These are phyloP conservation scores for Clonostachys chloroleuca DNA, from an alignment of 2,329 filamentous ascomycete genomes.

Conservation along the genomic window DNA sequence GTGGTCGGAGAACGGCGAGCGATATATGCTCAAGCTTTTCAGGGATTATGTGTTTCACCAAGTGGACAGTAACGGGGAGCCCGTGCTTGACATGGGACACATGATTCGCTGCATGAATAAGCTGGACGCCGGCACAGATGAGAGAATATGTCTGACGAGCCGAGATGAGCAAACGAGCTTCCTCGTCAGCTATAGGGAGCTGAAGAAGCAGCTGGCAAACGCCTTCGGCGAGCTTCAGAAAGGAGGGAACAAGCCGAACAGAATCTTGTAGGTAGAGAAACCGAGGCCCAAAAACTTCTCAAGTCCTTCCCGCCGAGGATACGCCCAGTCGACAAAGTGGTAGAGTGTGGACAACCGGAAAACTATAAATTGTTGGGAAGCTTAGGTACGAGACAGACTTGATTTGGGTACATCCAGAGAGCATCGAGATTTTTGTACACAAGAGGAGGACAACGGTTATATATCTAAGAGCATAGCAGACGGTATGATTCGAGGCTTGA, in stretches of 20 bases:
- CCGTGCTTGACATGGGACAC: constrained; percentile 82
- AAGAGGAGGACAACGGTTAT: too few species aligned
- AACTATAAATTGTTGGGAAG: too few species aligned
- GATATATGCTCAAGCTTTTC: constrained; percentile 91
- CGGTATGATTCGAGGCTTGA: too few species aligned
- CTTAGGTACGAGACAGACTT: too few species aligned
- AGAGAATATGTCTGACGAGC: constrained; percentile 80
- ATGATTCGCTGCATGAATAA: constrained; percentile 86
- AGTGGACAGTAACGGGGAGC: constrained; percentile 78
- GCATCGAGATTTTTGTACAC: too few species aligned
- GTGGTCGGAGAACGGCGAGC: constrained; percentile 91
- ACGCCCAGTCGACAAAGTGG: too few species aligned
- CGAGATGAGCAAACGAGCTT: constrained; percentile 88
- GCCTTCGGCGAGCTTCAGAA: constrained; percentile 57
- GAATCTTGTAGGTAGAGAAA: constrained; percentile 21
- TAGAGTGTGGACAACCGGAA: too few species aligned
- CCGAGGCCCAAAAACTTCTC: neutral
- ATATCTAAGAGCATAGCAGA: too few species aligned
- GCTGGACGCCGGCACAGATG: constrained; percentile 83
- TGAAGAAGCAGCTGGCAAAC: constrained; percentile 61
- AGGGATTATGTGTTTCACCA: constrained; percentile 97
- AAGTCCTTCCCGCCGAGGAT: too few species aligned
- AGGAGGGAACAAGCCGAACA: constrained; percentile 24
- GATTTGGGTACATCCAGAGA: too few species aligned
- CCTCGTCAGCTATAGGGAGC: constrained; percentile 83